Percentiles rank a stretch among this genome's conserved stretches.
phyloP scores from a whole-genome alignment of 2,329 filamentous ascomycete genomes.

The Colletotrichum paranaense region DNA sequence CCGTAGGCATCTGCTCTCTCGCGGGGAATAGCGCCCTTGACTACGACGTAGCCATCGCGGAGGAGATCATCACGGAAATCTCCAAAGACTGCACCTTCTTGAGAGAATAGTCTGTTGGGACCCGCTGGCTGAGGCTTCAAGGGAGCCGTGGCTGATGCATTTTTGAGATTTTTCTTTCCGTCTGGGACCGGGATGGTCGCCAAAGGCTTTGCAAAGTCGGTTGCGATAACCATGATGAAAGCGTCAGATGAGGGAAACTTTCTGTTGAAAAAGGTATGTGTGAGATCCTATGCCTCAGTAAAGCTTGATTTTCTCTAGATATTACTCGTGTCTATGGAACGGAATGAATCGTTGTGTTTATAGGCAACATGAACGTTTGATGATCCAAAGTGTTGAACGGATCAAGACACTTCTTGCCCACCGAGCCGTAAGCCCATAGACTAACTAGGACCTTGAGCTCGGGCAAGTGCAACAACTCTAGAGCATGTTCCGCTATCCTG shows the following conservation, averaged over 20 bases:
- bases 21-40: conserved; percentile 13
- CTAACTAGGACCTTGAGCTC: background rate
- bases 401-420: background rate
- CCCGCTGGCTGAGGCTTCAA: background rate
- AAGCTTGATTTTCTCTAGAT: background rate
- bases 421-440: background rate
- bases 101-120: conserved; percentile 4
- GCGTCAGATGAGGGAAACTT: background rate
- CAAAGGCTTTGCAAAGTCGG: background rate
- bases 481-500: too few relatives aligned
- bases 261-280: background rate
- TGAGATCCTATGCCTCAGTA: background rate
- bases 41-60: conserved; percentile 6
- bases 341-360: background rate
- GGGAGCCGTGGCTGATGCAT: background rate
- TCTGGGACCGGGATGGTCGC: conserved; percentile 11
- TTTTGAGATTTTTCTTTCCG: background rate
- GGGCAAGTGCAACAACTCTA: background rate
- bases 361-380: background rate
- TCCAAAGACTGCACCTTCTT: background rate
- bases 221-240: conserved; percentile 6
- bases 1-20: conserved; percentile 7
- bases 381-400: background rate
- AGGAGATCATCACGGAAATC: conserved; percentile 17
- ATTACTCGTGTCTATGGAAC: background rate